Percentiles rank a stretch among this genome's conserved stretches.
Conservation (phyloP, 2,329 filamentous ascomycete genomes). For the Aspergillus novofumigatus region DNA sequence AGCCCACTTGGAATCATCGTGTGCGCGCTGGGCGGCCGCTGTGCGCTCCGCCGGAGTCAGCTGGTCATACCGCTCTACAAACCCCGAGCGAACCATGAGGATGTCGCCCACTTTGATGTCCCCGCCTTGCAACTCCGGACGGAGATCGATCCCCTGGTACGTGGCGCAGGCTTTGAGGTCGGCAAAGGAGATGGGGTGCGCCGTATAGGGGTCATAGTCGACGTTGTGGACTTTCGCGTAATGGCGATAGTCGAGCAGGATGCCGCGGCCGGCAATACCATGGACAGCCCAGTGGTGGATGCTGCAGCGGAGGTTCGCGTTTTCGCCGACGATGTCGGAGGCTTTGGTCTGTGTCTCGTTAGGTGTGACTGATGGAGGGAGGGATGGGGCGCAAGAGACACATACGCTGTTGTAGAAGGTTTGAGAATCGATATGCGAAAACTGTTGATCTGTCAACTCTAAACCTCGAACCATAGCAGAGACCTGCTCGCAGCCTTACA, state of each 20-base stretch:
- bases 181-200: conserved; percentile 50
- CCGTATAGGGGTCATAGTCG: conserved; percentile 49
- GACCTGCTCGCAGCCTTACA: conserved; percentile 18
- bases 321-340: conserved; percentile 31
- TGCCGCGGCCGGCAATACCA: conserved; percentile 40
- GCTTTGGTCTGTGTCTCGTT: conserved; percentile 25
- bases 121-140: conserved; percentile 50
- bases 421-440: conserved; percentile 34
- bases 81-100: conserved; percentile 61
- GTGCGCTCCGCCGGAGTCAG: conserved; percentile 35
- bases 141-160: conserved; percentile 60
- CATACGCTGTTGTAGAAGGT: conserved; percentile 41
- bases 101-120: conserved; percentile 61
- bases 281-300: conserved; percentile 41
- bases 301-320: conserved; percentile 37
- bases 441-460: conserved; percentile 28
- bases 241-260: conserved; percentile 41
- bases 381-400: not conserved
- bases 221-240: conserved; percentile 51
- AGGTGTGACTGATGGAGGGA: not conserved
- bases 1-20: conserved; percentile 43
- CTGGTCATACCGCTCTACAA: conserved; percentile 54
- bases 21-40: conserved; percentile 28
- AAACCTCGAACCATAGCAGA: not conserved
- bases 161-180: conserved; percentile 57